Evolutionary conservation across 1,139 yeast genomes (phyloP), one percentile per base, ranked within the genome.

Genomic region (Yamadazyma aaseri): DNA sequence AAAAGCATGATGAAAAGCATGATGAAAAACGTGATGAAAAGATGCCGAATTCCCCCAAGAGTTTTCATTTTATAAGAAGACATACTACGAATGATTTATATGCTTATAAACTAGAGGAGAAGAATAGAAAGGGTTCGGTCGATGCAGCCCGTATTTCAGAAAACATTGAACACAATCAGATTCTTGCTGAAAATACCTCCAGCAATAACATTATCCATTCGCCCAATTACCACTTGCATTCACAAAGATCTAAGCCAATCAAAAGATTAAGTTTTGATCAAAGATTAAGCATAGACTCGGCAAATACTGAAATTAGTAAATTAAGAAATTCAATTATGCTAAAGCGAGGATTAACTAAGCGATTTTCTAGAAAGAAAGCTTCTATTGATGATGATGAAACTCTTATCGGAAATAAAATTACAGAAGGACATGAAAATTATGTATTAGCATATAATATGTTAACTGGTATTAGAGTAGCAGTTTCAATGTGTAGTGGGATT

Each of bases 381-480:
- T 56, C 58, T 34, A 50, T 70, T 33, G 81, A 78, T 33, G 86
- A 79, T 45, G 86, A 79, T 47, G 68, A 71, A 32, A 89, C 82
- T 3, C 56, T 82, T 26, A 82, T 85, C 7, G 95, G 95, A 1
- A 84, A 86, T 43, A 81, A 83, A 46, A 92, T 89, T 30, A 78
- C 85, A 42, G 96, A 87, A 58, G 97, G 96, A 29, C 97, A 92
- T 53, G 89, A 80, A 34, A 92, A 90, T 58, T 94, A 84, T 51
- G 87, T 89, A 23, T 81, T 92, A 70, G 98, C 97, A 1, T 94
- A 92, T 58, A 89, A 92, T 58, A 92, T 94, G 97, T 71, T 94
- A 38, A 90, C 98, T 0, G 98, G 99, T 9, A 92, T 94, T 33
- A 72, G 98, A 40, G 96, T 90, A 2, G 94, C 97, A 0, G 97